A percentile compares a stretch with the other conserved stretches of the same genome.
Conservation (phyloP, 257 asterid species). For the Ballota nigra region DNA sequence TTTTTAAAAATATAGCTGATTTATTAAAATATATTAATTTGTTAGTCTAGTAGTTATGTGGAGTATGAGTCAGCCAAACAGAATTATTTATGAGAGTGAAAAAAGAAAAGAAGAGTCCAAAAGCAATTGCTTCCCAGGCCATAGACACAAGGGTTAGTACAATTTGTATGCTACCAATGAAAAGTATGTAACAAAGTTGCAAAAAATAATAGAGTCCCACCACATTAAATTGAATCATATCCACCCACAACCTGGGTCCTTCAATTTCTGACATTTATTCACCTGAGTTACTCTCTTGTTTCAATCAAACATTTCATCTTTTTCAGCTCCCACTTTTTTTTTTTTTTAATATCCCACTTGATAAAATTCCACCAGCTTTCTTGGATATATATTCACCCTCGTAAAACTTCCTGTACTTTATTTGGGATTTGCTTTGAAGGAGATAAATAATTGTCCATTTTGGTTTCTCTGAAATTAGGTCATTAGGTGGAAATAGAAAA, state of each 20-base stretch:
- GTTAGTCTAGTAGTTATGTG: background rate
- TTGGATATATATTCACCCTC: background rate
- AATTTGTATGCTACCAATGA: slow-evolving; percentile 9
- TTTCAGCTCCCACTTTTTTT: background rate
- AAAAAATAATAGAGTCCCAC: slow-evolving; percentile 10
- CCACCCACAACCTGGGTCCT: slow-evolving; percentile 21
- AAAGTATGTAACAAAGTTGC: background rate
- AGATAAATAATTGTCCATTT: background rate
- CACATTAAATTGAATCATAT: slow-evolving; percentile 14
- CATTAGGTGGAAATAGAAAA: background rate
- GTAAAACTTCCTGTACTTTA: background rate
- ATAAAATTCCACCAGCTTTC: background rate
- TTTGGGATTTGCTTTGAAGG: background rate
- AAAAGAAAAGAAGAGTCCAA: slow-evolving; percentile 13
- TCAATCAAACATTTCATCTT: slow-evolving; percentile 16
- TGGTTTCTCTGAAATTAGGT: background rate
- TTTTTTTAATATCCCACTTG: background rate
- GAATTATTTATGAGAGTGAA: slow-evolving; percentile 4
- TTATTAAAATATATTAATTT: too few species aligned
- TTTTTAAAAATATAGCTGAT: too few species aligned
- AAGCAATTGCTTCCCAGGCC: slow-evolving; percentile 31
- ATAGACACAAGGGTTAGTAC: slow-evolving; percentile 18
- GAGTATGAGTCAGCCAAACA: slow-evolving; percentile 18
- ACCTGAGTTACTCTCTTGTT: background rate
- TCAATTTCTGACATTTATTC: background rate